phyloP scores from a whole-genome alignment of 441 rosid genomes.

The Croton setiger region DNA sequence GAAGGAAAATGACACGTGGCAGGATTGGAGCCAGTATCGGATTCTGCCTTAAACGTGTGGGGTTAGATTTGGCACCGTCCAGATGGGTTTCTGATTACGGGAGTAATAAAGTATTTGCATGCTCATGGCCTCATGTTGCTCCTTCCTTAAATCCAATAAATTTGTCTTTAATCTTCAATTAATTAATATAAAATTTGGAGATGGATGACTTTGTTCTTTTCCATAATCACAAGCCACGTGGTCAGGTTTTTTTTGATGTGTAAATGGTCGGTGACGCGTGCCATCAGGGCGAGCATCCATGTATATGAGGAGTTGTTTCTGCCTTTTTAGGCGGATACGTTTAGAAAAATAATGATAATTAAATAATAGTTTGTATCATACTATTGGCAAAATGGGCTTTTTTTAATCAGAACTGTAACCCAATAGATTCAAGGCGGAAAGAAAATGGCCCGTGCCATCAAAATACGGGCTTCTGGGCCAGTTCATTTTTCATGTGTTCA shows the following conservation, averaged over 20 bases:
- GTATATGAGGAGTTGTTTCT: background rate
- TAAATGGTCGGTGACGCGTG: constrained; percentile 33
- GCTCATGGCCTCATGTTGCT: background rate
- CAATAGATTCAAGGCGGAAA: no score
- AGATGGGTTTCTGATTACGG: background rate
- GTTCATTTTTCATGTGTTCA: no score
- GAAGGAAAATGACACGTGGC: constrained; percentile 41
- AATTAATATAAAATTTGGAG: background rate
- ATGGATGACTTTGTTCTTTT: constrained; percentile 19
- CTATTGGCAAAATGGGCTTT: background rate
- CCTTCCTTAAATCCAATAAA: background rate
- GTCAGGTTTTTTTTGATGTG: constrained; percentile 1
- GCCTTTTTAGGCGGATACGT: background rate
- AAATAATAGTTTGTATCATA: background rate
- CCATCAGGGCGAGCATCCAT: background rate
- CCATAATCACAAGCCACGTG: constrained; percentile 30
- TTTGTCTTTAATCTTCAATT: background rate
- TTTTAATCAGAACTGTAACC: no score
- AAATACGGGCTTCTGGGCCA: no score
- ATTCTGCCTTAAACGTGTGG: constrained; percentile 43
- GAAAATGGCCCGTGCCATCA: no score
- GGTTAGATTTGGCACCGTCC: constrained; percentile 43
- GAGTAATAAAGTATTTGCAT: background rate
- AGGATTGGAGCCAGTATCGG: constrained; percentile 23
- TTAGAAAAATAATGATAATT: background rate